phyloP scores from a whole-genome alignment of 441 rosid genomes.

The Jatropha podagrica region DNA sequence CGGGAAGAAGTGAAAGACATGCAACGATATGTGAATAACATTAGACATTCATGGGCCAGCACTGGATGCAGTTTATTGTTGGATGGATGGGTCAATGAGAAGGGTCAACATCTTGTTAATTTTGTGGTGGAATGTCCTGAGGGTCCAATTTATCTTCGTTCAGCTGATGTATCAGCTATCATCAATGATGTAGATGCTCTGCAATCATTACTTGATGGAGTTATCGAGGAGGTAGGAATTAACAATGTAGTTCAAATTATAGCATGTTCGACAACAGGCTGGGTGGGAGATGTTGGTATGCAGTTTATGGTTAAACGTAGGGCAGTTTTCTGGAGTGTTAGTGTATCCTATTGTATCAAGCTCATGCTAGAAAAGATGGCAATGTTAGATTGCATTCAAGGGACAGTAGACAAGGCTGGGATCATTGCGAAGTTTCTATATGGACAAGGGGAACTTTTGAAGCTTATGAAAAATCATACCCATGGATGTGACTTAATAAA shows the following conservation, averaged over 20 bases:
- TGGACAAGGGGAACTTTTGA: slow-evolving; percentile 26
- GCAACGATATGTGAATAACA: slow-evolving; percentile 32
- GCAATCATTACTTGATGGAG: slow-evolving; percentile 34
- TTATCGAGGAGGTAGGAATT: slow-evolving; percentile 46
- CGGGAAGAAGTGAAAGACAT: slow-evolving; percentile 36
- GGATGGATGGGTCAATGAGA: slow-evolving; percentile 55
- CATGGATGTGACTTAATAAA: slow-evolving; percentile 29
- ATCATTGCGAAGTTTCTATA: slow-evolving; percentile 41
- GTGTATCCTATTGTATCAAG: slow-evolving; percentile 54
- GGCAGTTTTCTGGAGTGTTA: slow-evolving; percentile 44
- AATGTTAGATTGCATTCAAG: slow-evolving; percentile 23
- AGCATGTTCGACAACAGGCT: slow-evolving; percentile 38
- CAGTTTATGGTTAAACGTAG: slow-evolving; percentile 25
- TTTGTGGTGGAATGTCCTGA: slow-evolving; percentile 49
- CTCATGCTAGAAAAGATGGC: slow-evolving; percentile 46
- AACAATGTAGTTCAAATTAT: slow-evolving; percentile 54
- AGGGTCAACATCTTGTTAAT: slow-evolving; percentile 43
- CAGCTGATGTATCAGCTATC: slow-evolving; percentile 40
- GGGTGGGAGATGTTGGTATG: slow-evolving; percentile 43
- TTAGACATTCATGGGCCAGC: slow-evolving; percentile 45
- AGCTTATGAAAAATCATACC: slow-evolving; percentile 28
- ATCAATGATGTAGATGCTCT: slow-evolving; percentile 30
- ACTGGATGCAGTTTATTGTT: slow-evolving; percentile 63
- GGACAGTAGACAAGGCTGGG: slow-evolving; percentile 35
- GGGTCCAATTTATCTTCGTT: slow-evolving; percentile 48